Evolutionary conservation across 495 filamentous ascomycete species (phyloP), one percentile per base, ranked within the genome.

Genomic region (Neurospora intermedia): DNA sequence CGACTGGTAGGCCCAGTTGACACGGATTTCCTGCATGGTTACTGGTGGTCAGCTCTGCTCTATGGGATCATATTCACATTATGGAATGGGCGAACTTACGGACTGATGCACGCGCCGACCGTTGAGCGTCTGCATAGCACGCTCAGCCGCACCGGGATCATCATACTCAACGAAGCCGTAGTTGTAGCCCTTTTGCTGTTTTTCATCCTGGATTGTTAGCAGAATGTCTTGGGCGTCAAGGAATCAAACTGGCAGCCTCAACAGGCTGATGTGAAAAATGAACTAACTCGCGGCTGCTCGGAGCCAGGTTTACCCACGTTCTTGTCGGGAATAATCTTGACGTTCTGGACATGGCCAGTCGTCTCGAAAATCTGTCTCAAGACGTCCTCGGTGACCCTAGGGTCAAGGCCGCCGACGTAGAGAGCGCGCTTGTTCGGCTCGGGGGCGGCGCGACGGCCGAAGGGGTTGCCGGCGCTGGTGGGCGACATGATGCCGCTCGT

Each of bases 111-210:
- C 94, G 39, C 96, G 89, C 73, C 96, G 91, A 27, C 96, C 96
- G 79, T 98, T 98, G 72, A 99, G 85, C 70, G 95, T 98, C 82
- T 92, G 88, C 96, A 99, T 98, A 70, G 96, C 96, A 79, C 96
- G 90, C 80, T 98, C 96, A 74, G 96, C 96, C 43, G 94, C 92
- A 81, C 91, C 95, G 43, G 96, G 96, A 81, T 99, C 96, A 82
- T 99, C 96, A 81, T 96, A 99, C 82, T 99, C 96, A 66, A 99
- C 93, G 82, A 99, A 99, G 62, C 96, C 96, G 84, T 99, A 99
- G 86, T 99, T 99, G 86, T 93, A 95, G 45, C 96, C 96, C 87
- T 98, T 98, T 78, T 89, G 91, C 89, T 97, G 54, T 66, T 66
- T 27, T 66, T 27, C 27, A 66, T 66, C 54, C 54, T 66, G 54